Percentiles rank a stretch among this genome's conserved stretches.
Evolutionary conservation across 495 filamentous ascomycete genomes (phyloP).

Genomic region (Annulohypoxylon moriforme): DNA sequence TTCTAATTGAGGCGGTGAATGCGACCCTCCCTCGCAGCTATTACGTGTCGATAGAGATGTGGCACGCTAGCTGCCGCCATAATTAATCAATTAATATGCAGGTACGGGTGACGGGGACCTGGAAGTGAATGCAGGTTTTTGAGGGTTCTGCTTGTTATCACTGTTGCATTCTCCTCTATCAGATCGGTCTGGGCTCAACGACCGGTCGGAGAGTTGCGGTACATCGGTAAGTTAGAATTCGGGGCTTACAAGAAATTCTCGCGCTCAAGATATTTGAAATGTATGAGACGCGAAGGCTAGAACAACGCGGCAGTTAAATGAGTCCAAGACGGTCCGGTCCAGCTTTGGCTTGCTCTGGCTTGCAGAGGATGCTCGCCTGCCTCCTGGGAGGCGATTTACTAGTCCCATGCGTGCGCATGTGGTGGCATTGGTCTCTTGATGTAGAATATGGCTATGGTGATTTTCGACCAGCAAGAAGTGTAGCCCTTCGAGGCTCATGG

Average conservation of each 20-base stretch:
- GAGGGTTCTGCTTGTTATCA: conserved; percentile 15
- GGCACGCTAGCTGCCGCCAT: conserved; percentile 17
- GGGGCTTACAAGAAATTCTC: conserved; percentile 9
- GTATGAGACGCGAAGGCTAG: not conserved
- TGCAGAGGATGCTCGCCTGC: not conserved
- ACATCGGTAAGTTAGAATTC: conserved; percentile 14
- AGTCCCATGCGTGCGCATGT: not conserved
- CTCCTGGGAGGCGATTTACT: not conserved
- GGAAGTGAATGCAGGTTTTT: conserved; percentile 9
- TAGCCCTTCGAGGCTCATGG: not conserved
- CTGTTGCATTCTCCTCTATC: conserved; percentile 23
- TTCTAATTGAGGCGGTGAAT: conserved; percentile 39
- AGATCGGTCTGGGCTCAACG: conserved; percentile 7
- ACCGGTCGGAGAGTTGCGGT: conserved; percentile 13
- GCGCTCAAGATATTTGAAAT: conserved; percentile 6
- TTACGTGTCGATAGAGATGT: conserved; percentile 42
- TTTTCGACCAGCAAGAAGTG: not conserved
- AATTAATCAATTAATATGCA: conserved; percentile 44
- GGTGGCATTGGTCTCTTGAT: not conserved
- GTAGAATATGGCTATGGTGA: not conserved
- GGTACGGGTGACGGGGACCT: conserved; percentile 30
- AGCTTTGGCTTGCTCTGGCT: not conserved
- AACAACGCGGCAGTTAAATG: conserved; percentile 6
- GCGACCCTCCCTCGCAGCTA: conserved; percentile 24
- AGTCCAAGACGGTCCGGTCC: not conserved